phyloP scores from a whole-genome alignment of 345 rosid genomes.

The Combretum micranthum region DNA sequence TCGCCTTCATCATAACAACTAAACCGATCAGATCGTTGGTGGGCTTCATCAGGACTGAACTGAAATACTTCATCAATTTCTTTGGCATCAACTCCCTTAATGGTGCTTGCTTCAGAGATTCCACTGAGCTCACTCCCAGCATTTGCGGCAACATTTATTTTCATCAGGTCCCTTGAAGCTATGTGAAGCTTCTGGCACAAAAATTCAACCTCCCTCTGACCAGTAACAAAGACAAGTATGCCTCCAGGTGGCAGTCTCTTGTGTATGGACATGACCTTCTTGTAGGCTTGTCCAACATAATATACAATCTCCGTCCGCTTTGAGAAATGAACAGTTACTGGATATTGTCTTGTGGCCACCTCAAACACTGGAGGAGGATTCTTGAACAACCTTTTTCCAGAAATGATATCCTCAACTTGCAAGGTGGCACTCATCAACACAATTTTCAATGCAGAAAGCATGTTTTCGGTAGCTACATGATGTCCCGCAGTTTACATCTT shows the following conservation, averaged over 20 bases:
- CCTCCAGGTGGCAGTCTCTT: conserved; percentile 85
- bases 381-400: conserved; percentile 58
- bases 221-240: conserved; percentile 85
- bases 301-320: conserved; percentile 79
- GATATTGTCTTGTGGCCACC: conserved; percentile 80
- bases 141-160: conserved; percentile 19
- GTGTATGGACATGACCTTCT: conserved; percentile 81
- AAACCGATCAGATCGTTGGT: conserved; percentile 42
- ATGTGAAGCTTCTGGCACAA: conserved; percentile 56
- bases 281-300: conserved; percentile 82
- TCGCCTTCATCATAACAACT: conserved; percentile 49
- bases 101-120: conserved; percentile 22
- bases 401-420: conserved; percentile 71
- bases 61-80: conserved; percentile 78
- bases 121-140: conserved; percentile 20
- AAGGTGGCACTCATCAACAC: conserved; percentile 93
- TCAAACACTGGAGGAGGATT: conserved; percentile 66
- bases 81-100: conserved; percentile 50
- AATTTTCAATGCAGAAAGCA: conserved; percentile 64
- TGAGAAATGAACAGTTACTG: conserved; percentile 70
- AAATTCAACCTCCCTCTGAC: conserved; percentile 89
- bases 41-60: conserved; percentile 20
- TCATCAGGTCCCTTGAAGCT: conserved; percentile 45
- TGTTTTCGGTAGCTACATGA: conserved; percentile 34
- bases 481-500: conserved; percentile 46